Evolutionary conservation across 192 early-diverging fungal genomes (phyloP).

Genomic region (Mortierella antarctica): DNA sequence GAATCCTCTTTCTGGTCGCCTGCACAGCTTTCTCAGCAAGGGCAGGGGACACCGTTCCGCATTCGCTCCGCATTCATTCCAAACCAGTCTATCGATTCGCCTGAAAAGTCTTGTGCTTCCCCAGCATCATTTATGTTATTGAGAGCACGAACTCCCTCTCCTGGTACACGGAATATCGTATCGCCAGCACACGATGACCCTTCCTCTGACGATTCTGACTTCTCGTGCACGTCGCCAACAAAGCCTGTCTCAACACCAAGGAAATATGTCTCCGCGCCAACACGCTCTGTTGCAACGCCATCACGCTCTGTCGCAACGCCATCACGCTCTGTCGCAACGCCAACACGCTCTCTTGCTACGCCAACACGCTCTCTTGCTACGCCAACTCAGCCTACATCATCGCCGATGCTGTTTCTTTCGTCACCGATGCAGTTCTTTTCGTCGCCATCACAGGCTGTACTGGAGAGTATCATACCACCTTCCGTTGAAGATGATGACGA

Average conservation of each 20-base stretch:
- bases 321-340: no score
- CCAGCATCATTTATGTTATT: conserved; percentile 3
- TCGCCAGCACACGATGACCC: neutral
- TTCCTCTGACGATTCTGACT: conserved; percentile 14
- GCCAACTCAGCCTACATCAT: conserved; percentile 1
- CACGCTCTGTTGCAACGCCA: no score
- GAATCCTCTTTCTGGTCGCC: conserved; percentile 12
- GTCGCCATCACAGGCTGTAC: conserved; percentile 19
- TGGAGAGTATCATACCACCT: conserved; percentile 7
- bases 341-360: no score
- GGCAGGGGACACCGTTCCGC: neutral
- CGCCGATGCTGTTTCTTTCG: neutral
- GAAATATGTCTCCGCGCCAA: no score
- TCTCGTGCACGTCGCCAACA: conserved; percentile 1
- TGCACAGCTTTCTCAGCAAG: conserved; percentile 3
- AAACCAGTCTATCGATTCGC: conserved; percentile 7
- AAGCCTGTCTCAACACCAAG: no score
- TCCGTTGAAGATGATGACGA: conserved; percentile 4
- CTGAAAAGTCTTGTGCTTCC: conserved; percentile 1
- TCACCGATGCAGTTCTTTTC: conserved; percentile 19
- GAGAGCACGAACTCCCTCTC: neutral
- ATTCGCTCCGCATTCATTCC: conserved; percentile 12
- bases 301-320: no score
- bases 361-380: neutral
- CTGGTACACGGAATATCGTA: neutral